These are phyloP conservation scores for Cyberlindnera bimundalis DNA, from an alignment of 805 yeast genomes.

Conservation along the genomic window DNA sequence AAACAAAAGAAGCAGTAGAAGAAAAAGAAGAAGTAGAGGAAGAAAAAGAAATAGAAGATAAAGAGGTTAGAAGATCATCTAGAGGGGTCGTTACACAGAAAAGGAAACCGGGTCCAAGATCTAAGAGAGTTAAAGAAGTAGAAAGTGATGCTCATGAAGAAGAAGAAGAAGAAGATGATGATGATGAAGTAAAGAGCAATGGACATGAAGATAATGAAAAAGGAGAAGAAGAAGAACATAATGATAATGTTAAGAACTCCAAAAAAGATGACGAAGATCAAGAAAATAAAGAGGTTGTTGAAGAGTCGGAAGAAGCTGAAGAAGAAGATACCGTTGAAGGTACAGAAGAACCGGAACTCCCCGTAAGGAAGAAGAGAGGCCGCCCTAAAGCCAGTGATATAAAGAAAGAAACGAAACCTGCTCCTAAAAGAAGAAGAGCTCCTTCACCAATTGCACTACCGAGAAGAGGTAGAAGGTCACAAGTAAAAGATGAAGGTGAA, in stretches of 20 bases:
- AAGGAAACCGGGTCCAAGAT: not conserved
- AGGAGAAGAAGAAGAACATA: not conserved
- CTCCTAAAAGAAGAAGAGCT: not conserved
- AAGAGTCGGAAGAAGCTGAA: not conserved
- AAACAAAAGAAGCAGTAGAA: not conserved
- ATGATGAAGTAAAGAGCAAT: too few species aligned
- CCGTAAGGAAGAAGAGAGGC: not conserved
- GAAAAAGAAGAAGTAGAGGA: not conserved
- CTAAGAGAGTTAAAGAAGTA: not conserved
- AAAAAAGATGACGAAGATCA: not conserved
- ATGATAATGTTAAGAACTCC: not conserved
- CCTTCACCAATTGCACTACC: not conserved
- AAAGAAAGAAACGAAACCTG: not conserved
- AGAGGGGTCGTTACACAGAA: too few species aligned
- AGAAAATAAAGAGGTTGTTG: not conserved
- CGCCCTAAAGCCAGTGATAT: not conserved
- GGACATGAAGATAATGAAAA: too few species aligned
- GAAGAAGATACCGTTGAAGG: not conserved
- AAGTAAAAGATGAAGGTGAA: not conserved
- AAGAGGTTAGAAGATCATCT: not conserved
- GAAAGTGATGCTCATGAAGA: not conserved
- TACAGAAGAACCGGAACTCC: not conserved
- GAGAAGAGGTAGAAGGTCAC: slow-evolving; percentile 2
- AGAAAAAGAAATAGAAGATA: slow-evolving; percentile 1
- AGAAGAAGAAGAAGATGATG: slow-evolving; percentile 3